These are phyloP conservation scores for Decorospora gaudefroyi DNA, from an alignment of 2,329 filamentous ascomycete species.

Conservation along the genomic window DNA sequence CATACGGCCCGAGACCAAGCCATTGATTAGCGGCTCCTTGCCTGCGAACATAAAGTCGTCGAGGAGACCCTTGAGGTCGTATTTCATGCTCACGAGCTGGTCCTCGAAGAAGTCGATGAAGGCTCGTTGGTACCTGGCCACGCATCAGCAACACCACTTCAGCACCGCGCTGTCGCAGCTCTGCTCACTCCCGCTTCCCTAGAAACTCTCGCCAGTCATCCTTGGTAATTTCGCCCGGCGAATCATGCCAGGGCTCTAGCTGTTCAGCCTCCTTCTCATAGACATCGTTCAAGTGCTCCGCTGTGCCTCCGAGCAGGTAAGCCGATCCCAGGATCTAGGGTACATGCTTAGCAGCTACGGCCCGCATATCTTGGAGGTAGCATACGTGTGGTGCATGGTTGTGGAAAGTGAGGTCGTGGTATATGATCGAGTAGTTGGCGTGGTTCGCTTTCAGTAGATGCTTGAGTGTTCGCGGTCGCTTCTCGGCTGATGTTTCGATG, in stretches of 20 bases:
- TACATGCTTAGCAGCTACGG: constrained; percentile 39
- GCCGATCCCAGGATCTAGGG: constrained; percentile 74
- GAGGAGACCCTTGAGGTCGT: constrained; percentile 82
- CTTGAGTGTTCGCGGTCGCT: constrained; percentile 80
- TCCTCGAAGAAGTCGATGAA: constrained; percentile 97
- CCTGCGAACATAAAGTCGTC: constrained; percentile 75
- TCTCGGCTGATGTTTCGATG: constrained; percentile 79
- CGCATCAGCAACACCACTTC: constrained; percentile 13
- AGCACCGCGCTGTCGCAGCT: neutral
- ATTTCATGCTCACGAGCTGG: constrained; percentile 73
- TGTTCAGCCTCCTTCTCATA: constrained; percentile 76
- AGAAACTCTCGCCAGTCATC: constrained; percentile 87
- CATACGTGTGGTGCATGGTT: constrained; percentile 79
- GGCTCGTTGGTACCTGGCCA: constrained; percentile 74
- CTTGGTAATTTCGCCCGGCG: constrained; percentile 79
- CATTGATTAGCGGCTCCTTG: constrained; percentile 77
- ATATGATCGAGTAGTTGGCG: constrained; percentile 82
- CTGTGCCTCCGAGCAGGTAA: constrained; percentile 78
- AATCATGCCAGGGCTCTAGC: constrained; percentile 80
- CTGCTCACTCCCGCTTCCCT: constrained; percentile 67
- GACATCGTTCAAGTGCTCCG: constrained; percentile 73
- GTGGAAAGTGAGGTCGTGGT: constrained; percentile 72
- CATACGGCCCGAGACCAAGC: constrained; percentile 77
- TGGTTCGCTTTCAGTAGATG: constrained; percentile 92
- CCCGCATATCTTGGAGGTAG: constrained; percentile 18